Conservation (phyloP, 2,329 filamentous ascomycete species). For the Fusarium virguliforme region DNA sequence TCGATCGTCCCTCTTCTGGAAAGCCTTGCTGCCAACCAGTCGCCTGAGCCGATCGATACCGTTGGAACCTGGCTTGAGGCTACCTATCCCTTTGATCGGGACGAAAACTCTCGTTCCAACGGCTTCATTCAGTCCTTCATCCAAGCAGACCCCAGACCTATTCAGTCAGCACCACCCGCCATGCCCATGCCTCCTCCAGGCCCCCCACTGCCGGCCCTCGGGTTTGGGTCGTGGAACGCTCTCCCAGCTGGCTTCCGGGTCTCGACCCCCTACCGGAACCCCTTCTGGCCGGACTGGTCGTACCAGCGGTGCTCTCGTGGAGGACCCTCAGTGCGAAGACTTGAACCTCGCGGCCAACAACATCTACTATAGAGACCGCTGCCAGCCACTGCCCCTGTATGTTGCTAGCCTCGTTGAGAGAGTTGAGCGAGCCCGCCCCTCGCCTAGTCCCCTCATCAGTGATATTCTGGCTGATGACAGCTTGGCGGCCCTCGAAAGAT, state of each 20-base stretch:
- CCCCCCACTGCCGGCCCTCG: not conserved
- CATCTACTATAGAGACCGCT: slow-evolving; percentile 6
- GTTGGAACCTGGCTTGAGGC: slow-evolving; percentile 28
- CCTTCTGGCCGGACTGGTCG: not conserved
- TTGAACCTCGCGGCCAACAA: slow-evolving; percentile 12
- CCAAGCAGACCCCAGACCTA: not conserved
- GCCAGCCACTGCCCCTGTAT: slow-evolving; percentile 4
- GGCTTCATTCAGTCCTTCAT: not conserved
- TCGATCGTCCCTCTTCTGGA: slow-evolving; percentile 21
- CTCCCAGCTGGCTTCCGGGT: not conserved
- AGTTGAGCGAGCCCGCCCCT: slow-evolving; percentile 9
- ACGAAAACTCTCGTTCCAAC: slow-evolving; percentile 5
- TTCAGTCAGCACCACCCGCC: slow-evolving; percentile 20
- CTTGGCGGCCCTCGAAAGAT: not conserved
- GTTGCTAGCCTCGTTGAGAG: slow-evolving; percentile 10
- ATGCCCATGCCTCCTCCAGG: slow-evolving; percentile 1
- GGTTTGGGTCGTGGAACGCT: no score
- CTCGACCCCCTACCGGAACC: not conserved
- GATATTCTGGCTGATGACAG: slow-evolving; percentile 11
- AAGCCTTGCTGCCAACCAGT: not conserved
- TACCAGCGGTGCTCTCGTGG: not conserved
- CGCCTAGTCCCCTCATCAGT: slow-evolving; percentile 9
- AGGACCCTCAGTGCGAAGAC: not conserved
- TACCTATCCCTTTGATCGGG: slow-evolving; percentile 11
- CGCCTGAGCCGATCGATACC: not conserved